Conservation (phyloP, 306 rosid species). For the Fagus crenata region DNA sequence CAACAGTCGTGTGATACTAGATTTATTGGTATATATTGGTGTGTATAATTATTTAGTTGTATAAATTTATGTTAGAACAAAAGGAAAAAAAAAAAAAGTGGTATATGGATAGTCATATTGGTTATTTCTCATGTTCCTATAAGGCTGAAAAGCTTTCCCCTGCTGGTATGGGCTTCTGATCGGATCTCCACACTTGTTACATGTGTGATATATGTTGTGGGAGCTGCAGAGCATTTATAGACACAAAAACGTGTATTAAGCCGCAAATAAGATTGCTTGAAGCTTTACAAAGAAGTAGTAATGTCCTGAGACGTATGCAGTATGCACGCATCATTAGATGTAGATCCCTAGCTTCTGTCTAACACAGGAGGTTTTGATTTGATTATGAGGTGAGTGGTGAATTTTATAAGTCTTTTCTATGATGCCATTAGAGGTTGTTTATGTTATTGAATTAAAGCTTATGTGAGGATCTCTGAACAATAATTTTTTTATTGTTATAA, state of each 20-base stretch:
- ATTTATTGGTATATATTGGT: not conserved
- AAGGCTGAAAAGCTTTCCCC: not conserved
- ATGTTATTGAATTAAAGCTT: not conserved
- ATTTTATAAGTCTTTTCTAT: not conserved
- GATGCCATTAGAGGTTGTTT: not conserved
- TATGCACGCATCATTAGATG: not conserved
- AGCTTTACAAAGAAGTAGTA: not conserved
- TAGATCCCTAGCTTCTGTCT: constrained; percentile 3
- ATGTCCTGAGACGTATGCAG: not conserved
- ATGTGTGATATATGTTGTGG: not conserved
- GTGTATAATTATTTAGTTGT: not conserved
- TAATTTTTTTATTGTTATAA: not conserved
- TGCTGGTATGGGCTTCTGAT: not conserved
- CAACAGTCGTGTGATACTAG: not conserved
- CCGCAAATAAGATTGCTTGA: too few relatives aligned
- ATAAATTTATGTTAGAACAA: not conserved
- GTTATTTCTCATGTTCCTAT: not conserved
- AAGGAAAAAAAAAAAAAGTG: not conserved
- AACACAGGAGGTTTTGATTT: not conserved
- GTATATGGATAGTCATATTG: not conserved
- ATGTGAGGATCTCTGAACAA: not conserved
- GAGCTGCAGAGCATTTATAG: constrained; percentile 1
- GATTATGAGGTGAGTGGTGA: not conserved
- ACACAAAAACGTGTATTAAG: not conserved
- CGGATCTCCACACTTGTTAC: not conserved